A percentile compares a stretch with the other conserved stretches of the same genome.
These are phyloP conservation scores for Eustoma russellianum DNA, from an alignment of 257 asterid genomes.

Conservation along the genomic window DNA sequence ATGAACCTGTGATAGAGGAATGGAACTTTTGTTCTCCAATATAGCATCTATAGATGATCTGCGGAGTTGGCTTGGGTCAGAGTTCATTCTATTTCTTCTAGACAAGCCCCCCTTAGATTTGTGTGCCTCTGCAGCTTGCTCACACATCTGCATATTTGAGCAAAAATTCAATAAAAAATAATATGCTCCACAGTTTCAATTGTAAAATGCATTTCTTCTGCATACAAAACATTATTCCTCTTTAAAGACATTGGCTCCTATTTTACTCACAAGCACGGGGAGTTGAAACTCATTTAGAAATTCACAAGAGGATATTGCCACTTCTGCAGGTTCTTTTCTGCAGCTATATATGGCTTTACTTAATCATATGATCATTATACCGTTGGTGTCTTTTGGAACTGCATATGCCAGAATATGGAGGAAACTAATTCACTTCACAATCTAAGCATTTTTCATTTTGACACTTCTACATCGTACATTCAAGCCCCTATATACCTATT, in stretches of 20 bases:
- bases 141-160: constrained; percentile 66
- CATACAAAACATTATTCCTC: not conserved
- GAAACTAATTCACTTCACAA: no score
- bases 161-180: constrained; percentile 2
- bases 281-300: not conserved
- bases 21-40: constrained; percentile 45
- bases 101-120: constrained; percentile 86
- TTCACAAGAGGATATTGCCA: not conserved
- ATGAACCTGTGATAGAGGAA: constrained; percentile 54
- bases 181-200: not conserved
- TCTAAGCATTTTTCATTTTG: no score
- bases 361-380: no score
- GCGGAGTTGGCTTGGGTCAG: constrained; percentile 65
- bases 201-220: not conserved
- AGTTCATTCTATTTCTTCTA: constrained; percentile 53
- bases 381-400: no score
- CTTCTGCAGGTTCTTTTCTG: no score
- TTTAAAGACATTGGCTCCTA: not conserved
- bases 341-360: no score
- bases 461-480: no score
- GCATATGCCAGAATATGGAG: no score
- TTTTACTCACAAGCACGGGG: not conserved
- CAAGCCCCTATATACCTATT: no score
- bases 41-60: constrained; percentile 87
- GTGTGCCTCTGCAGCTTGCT: constrained; percentile 98